Conservation (phyloP, 768 basidiomycete genomes). For the Mycena olivaceomarginata region DNA sequence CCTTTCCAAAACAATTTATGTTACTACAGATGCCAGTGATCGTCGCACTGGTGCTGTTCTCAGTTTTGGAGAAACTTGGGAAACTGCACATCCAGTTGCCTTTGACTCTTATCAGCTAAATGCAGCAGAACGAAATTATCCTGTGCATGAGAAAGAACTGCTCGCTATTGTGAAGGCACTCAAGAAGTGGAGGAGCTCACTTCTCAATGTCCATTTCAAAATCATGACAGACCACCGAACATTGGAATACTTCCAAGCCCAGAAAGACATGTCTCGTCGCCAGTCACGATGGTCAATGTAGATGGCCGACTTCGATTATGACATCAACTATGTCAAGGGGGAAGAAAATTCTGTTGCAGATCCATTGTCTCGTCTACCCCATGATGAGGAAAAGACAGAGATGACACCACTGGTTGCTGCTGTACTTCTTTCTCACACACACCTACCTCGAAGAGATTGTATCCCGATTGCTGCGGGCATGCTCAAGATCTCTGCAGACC, state of each 20-base stretch:
- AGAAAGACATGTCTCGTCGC: conserved; percentile 53
- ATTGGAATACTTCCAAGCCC: background rate
- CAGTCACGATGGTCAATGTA: conserved; percentile 43
- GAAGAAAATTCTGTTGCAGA: conserved; percentile 60
- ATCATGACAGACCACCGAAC: no score
- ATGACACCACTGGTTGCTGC: conserved; percentile 5
- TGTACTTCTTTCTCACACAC: no score
- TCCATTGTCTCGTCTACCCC: conserved; percentile 53
- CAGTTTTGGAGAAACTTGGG: conserved; percentile 45
- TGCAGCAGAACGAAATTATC: conserved; percentile 52
- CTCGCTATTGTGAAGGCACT: background rate
- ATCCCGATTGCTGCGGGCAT: conserved; percentile 13
- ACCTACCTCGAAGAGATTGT: no score
- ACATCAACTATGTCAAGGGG: conserved; percentile 58
- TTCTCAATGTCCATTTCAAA: no score
- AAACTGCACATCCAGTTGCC: conserved; percentile 56
- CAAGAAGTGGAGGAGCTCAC: no score
- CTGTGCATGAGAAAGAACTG: conserved; percentile 47
- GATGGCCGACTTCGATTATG: conserved; percentile 61
- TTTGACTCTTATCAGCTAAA: conserved; percentile 53
- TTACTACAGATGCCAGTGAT: conserved; percentile 5
- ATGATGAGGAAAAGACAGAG: background rate
- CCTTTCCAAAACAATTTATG: background rate
- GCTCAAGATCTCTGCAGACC: conserved; percentile 15
- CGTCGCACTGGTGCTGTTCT: conserved; percentile 4